phyloP scores from a whole-genome alignment of 805 yeast genomes.

The Saturnispora quitensis region DNA sequence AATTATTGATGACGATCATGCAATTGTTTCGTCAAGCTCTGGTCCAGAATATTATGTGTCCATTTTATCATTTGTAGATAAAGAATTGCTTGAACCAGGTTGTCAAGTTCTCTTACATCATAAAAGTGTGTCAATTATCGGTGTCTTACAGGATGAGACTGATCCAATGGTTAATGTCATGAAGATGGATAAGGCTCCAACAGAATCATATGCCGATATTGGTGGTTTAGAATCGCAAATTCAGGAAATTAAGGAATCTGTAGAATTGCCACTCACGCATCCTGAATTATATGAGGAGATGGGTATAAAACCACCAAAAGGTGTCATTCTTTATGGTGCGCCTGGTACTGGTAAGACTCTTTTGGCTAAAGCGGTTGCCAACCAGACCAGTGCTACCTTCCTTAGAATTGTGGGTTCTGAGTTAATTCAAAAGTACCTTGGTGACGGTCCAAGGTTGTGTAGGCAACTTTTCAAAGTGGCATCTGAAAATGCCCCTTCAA shows the following conservation, averaged over 20 bases:
- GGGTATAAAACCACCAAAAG: conserved; percentile 98
- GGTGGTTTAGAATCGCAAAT: conserved; percentile 95
- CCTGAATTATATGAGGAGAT: conserved; percentile 96
- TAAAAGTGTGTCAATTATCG: conserved; percentile 92
- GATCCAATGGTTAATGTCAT: conserved; percentile 97
- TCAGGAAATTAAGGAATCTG: conserved; percentile 96
- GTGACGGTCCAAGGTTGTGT: conserved; percentile 94
- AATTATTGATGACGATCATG: conserved; percentile 97
- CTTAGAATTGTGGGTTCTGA: conserved; percentile 95
- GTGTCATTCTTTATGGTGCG: conserved; percentile 93
- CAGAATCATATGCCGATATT: conserved; percentile 92
- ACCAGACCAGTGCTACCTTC: conserved; percentile 94
- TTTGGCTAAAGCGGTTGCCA: conserved; percentile 95
- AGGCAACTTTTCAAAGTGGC: conserved; percentile 95
- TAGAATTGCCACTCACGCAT: conserved; percentile 90
- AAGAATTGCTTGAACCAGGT: conserved; percentile 92
- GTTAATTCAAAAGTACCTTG: conserved; percentile 90
- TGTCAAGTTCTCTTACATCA: conserved; percentile 93
- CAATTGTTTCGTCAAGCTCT: conserved; percentile 90
- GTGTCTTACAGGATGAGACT: conserved; percentile 95
- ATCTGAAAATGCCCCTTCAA: conserved; percentile 95
- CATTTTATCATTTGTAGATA: conserved; percentile 92
- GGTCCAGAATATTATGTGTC: conserved; percentile 98
- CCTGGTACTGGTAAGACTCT: conserved; percentile 98
- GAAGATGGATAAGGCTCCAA: conserved; percentile 97